Evolutionary conservation across 805 yeast genomes (phyloP).

Genomic region (Kazachstania kunashirensis): DNA sequence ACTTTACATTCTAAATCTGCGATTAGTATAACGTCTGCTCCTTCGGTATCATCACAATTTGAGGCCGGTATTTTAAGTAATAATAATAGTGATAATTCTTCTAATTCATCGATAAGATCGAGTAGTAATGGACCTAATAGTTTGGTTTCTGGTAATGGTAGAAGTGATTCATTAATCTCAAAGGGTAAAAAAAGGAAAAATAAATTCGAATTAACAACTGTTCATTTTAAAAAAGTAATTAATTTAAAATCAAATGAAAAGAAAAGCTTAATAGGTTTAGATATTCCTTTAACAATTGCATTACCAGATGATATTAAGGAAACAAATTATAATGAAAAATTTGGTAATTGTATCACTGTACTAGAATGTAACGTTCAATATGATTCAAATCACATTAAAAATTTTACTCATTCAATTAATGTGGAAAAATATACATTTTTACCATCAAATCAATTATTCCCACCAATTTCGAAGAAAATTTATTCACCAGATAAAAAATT

Average conservation of each 20-base stretch:
- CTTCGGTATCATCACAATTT: not conserved
- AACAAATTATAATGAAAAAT: conserved; percentile 39
- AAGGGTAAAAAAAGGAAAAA: conserved; percentile 6
- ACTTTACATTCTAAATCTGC: conserved; percentile 28
- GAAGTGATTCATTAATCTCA: not conserved
- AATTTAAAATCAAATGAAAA: conserved; percentile 15
- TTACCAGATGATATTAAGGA: conserved; percentile 44
- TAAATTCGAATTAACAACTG: conserved; percentile 19
- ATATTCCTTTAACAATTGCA: conserved; percentile 49
- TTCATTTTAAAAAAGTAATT: conserved; percentile 29
- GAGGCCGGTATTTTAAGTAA: not conserved
- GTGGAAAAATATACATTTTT: conserved; percentile 48
- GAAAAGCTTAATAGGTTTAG: conserved; percentile 38
- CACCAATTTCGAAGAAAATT: conserved; percentile 37
- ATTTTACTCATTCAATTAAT: conserved; percentile 32
- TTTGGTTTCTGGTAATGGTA: not conserved
- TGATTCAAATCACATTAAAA: conserved; percentile 6
- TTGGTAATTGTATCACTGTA: conserved; percentile 40
- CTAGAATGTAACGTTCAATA: conserved; percentile 30
- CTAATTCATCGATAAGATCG: not conserved
- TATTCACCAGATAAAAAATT: conserved; percentile 42
- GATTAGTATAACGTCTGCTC: not conserved
- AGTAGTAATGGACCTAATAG: not conserved
- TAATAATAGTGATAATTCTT: not conserved
- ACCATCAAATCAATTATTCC: conserved; percentile 48